These are phyloP conservation scores for Dendrobium catenatum DNA, from an alignment of 106 monocot species.

Conservation along the genomic window DNA sequence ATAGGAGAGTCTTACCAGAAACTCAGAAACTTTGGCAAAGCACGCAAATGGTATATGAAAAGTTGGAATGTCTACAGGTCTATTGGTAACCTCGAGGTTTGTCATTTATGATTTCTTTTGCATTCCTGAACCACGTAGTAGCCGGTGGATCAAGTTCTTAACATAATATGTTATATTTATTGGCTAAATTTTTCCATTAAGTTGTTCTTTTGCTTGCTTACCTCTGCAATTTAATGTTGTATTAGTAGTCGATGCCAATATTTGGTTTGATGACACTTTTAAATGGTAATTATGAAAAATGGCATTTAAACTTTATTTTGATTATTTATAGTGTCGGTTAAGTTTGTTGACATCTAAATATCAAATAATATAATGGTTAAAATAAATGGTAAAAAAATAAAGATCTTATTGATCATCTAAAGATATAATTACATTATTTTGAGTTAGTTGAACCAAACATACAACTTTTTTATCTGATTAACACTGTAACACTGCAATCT, in stretches of 20 bases:
- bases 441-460: background rate
- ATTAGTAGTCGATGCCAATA: too few relatives aligned
- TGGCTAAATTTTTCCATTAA: background rate
- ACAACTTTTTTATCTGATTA: background rate
- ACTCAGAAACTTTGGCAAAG: conserved; percentile 80
- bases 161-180: conserved; percentile 8
- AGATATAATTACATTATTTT: background rate
- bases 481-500: background rate
- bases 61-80: conserved; percentile 79
- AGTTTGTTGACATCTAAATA: background rate
- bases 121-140: background rate
- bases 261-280: background rate
- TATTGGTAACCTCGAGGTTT: conserved; percentile 81
- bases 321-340: background rate
- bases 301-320: background rate
- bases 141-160: background rate
- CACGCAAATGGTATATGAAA: conserved; percentile 96
- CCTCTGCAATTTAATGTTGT: too few relatives aligned
- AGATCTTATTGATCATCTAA: background rate
- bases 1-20: conserved; percentile 95
- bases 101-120: conserved; percentile 2
- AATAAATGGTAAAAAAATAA: background rate
- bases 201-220: too few relatives aligned
- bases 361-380: background rate
- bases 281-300: background rate